These are phyloP conservation scores for Lactarius pseudohatsudake DNA, from an alignment of 768 basidiomycete genomes.

Conservation along the genomic window DNA sequence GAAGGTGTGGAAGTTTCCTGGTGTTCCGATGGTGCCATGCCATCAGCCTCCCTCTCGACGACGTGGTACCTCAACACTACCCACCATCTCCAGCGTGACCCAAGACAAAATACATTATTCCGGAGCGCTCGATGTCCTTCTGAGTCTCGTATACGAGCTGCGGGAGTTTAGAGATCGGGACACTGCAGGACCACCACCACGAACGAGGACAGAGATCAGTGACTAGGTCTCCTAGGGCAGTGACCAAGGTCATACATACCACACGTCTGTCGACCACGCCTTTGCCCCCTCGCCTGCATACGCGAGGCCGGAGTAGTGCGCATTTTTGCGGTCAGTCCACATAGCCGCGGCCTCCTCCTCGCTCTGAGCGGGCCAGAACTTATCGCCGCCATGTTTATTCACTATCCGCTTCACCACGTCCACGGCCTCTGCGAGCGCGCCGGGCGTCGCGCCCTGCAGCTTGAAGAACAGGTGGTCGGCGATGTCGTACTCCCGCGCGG, in stretches of 20 bases:
- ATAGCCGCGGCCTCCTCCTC: too few species aligned
- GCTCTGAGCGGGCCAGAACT: constrained; percentile 44
- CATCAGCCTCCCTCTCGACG: too few species aligned
- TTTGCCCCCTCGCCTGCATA: too few species aligned
- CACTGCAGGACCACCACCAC: too few species aligned
- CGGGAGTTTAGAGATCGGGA: constrained; percentile 44
- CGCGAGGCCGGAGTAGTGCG: too few species aligned
- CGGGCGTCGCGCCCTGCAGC: constrained; percentile 68
- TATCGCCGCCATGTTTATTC: constrained; percentile 63
- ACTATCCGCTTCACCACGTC: constrained; percentile 56
- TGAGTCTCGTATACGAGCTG: constrained; percentile 68
- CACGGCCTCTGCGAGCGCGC: constrained; percentile 61
- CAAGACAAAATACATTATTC: constrained; percentile 63
- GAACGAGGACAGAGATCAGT: too few species aligned
- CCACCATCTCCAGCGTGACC: constrained; percentile 77
- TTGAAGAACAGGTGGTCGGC: constrained; percentile 81
- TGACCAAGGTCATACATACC: too few species aligned
- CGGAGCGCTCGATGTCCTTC: constrained; percentile 57
- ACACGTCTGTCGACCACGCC: too few species aligned
- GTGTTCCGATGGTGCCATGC: not conserved
- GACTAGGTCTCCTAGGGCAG: too few species aligned
- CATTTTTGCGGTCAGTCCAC: too few species aligned
- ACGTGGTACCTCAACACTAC: constrained; percentile 27
- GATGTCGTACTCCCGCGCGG: constrained; percentile 27
- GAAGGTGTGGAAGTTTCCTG: constrained; percentile 46